Base-by-base conservation (phyloP, 352 stramenopile species). In the Phytopythium ostracodes region DNA sequence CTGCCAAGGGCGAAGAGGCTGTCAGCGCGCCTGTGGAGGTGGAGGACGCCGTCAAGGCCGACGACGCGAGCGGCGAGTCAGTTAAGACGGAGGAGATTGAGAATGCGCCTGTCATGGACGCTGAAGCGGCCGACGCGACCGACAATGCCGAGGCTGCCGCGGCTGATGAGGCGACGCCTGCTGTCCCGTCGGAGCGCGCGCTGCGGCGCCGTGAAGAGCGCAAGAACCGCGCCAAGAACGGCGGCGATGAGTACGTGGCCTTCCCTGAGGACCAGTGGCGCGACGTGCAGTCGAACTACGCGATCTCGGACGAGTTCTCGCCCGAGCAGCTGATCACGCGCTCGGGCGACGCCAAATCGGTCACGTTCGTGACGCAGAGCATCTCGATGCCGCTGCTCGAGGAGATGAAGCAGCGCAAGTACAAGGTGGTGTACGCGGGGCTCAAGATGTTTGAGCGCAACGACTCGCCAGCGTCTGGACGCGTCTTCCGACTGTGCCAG, bases 401-500 rank as follows among this genome's bases (percentile, higher is more conserved):
- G 56, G 70, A 91, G 67, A 93, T 94, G 86, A 89, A 95, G 71
- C 71, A 80, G 40, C 87, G 94, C 77, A 86, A 92, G 58, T 63
- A 96, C 46, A 88, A 96, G 67, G 79, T 98, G 50, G 83, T 98
- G 24, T 96, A 97, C 71, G 88, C 91, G 24, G 93, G 93, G 7
- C 76, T 98, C 35, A 96, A 97, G 70, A 90, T 97, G 64, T 98
- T 98, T 61, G 90, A 97, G 62, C 86, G 89, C 61, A 96, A 91
- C 63, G 89, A 92, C 50, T 78, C 86, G 27, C 64, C 66, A 2
- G 73, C 84, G 18, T 76, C 83, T 50, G 80, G 74, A 15, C 89
- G 87, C 51, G 79, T 85, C 18, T 98, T 96, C 75, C 91, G 93
- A 15, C 67, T 98, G 22, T 97, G 87, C 60, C 91, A 98, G 62